Evolutionary conservation across 768 basidiomycete genomes (phyloP).

Genomic region (Dioszegia aurantiaca): DNA sequence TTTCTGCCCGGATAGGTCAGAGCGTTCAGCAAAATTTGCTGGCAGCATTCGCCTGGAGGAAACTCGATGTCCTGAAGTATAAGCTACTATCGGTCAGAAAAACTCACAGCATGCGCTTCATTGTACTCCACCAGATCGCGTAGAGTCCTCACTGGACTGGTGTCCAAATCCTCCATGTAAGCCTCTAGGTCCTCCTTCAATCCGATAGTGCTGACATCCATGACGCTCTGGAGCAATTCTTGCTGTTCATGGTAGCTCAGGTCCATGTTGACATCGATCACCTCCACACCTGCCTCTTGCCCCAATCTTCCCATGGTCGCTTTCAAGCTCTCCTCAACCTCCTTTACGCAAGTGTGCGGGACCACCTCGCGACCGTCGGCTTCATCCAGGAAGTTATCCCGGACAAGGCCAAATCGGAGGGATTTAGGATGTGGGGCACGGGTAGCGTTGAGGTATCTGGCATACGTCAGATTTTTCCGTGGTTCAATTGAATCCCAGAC

Average conservation of each 20-base stretch:
- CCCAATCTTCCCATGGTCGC: neutral
- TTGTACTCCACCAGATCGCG: conserved; percentile 41
- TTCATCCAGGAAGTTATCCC: conserved; percentile 5
- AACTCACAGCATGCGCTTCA: conserved; percentile 27
- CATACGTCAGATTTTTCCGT: neutral
- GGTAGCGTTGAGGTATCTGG: conserved; percentile 3
- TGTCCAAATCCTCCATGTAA: conserved; percentile 26
- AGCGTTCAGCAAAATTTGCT: conserved; percentile 29
- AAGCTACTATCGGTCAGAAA: neutral
- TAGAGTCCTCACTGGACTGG: conserved; percentile 16
- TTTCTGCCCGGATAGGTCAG: conserved; percentile 26
- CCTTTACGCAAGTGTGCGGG: neutral
- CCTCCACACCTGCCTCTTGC: neutral
- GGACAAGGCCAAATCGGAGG: conserved; percentile 12
- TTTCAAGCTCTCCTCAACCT: neutral
- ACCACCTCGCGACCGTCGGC: neutral
- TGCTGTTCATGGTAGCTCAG: neutral
- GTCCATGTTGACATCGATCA: conserved; percentile 13
- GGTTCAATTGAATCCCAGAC: neutral
- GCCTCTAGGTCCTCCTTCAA: conserved; percentile 37
- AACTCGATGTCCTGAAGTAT: conserved; percentile 25
- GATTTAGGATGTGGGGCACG: neutral
- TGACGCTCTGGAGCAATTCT: neutral
- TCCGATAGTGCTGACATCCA: conserved; percentile 13
- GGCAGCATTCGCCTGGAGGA: conserved; percentile 40